Percentiles rank a stretch among this genome's conserved stretches.
Evolutionary conservation across 768 basidiomycete genomes (phyloP).

Genomic region (Termitomyces sp.): DNA sequence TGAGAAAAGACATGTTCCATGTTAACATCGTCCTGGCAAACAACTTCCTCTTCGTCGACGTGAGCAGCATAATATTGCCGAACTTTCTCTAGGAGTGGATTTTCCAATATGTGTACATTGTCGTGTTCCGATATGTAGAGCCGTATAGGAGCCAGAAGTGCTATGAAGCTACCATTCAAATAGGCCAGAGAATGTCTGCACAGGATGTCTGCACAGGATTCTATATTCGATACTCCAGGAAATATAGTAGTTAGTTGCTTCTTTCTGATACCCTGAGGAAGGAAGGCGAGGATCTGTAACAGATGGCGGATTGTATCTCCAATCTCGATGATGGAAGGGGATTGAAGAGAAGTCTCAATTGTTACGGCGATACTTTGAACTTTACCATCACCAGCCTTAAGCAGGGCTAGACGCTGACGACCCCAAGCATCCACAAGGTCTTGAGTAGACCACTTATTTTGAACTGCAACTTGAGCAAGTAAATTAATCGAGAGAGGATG

Average conservation of each 20-base stretch:
- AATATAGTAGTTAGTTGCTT: constrained; percentile 4
- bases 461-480: constrained; percentile 13
- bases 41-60: background rate
- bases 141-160: constrained; percentile 15
- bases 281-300: constrained; percentile 11
- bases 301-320: constrained; percentile 1
- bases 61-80: constrained; percentile 7
- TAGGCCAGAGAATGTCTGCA: constrained; percentile 11
- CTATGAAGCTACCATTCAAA: constrained; percentile 7
- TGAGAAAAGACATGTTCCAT: constrained; percentile 10
- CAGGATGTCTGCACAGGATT: background rate
- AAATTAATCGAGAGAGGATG: constrained; percentile 17
- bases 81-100: constrained; percentile 14
- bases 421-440: constrained; percentile 10
- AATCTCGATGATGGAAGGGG: constrained; percentile 6
- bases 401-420: background rate
- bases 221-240: background rate
- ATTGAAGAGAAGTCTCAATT: constrained; percentile 12
- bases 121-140: constrained; percentile 8
- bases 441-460: constrained; percentile 14
- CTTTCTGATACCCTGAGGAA: constrained; percentile 12
- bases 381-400: constrained; percentile 10
- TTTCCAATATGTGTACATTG: background rate
- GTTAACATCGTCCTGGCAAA: constrained; percentile 7
- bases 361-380: constrained; percentile 9